Evolutionary conservation across 2,329 filamentous ascomycete species (phyloP).

Genomic region (Paracamarosporium sp.): DNA sequence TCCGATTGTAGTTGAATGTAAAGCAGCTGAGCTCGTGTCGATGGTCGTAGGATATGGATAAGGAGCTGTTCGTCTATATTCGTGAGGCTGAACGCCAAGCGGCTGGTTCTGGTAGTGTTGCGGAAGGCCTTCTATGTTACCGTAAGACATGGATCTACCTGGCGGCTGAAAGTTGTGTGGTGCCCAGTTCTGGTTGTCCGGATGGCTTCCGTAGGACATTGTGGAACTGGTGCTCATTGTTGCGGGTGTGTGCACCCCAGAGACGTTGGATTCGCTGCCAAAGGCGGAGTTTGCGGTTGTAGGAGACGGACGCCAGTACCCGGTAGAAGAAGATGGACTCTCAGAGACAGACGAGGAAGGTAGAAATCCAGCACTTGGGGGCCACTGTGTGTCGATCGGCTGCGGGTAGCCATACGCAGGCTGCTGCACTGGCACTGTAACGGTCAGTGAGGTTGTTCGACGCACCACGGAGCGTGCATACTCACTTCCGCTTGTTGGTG

Average conservation of each 20-base stretch:
- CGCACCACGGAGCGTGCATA: background rate
- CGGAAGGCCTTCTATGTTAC: conserved; percentile 45
- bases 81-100: conserved; percentile 38
- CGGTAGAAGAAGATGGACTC: conserved; percentile 37
- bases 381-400: conserved; percentile 46
- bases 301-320: conserved; percentile 44
- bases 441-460: conserved; percentile 19
- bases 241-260: conserved; percentile 41
- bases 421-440: conserved; percentile 39
- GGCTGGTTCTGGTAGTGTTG: conserved; percentile 39
- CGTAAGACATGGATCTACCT: conserved; percentile 48
- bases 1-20: conserved; percentile 34
- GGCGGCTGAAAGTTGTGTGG: conserved; percentile 38
- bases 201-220: conserved; percentile 40
- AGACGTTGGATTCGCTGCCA: conserved; percentile 44
- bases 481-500: conserved; percentile 37
- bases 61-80: conserved; percentile 41
- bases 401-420: conserved; percentile 41
- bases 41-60: conserved; percentile 42
- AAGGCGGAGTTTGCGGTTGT: conserved; percentile 43
- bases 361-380: conserved; percentile 36
- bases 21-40: conserved; percentile 37
- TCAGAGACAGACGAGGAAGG: conserved; percentile 45
- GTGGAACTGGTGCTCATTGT: conserved; percentile 45
- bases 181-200: conserved; percentile 38